Evolutionary conservation across 768 basidiomycete species (phyloP).

Genomic region (Suillus variegatus): DNA sequence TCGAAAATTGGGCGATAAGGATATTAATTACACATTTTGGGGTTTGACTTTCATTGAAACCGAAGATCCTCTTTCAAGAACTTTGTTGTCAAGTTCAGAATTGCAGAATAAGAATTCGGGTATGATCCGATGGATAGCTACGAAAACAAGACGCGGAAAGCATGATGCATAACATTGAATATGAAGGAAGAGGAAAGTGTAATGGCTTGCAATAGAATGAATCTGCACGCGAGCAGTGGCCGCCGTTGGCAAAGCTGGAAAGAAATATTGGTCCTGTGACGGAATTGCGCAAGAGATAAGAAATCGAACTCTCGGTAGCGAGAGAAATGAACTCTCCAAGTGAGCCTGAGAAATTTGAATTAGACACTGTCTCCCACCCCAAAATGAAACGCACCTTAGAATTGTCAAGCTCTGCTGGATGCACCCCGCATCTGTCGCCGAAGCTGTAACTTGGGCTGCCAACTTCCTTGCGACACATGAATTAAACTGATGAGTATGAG

Average conservation of each 20-base stretch:
- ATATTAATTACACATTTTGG: neutral
- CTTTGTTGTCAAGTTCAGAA: neutral
- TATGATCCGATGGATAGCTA: neutral
- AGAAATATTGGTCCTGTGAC: neutral
- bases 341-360: neutral
- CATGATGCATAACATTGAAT: neutral
- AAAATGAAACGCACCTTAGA: neutral
- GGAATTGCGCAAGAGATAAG: neutral
- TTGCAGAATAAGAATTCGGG: neutral
- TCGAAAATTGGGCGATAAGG: neutral
- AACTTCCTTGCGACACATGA: slow-evolving; percentile 77
- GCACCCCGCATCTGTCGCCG: neutral
- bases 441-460: slow-evolving; percentile 73
- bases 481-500: slow-evolving; percentile 72
- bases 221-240: neutral
- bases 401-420: neutral
- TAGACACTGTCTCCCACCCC: neutral
- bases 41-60: neutral
- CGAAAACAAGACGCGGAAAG: slow-evolving; percentile 1
- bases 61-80: neutral
- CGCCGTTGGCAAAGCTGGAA: neutral
- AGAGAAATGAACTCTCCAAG: neutral
- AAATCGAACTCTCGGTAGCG: neutral
- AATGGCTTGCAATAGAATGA: neutral
- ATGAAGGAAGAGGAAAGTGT: neutral